phyloP scores from a whole-genome alignment of 2,329 filamentous ascomycete genomes.

The Trichoderma sp. region DNA sequence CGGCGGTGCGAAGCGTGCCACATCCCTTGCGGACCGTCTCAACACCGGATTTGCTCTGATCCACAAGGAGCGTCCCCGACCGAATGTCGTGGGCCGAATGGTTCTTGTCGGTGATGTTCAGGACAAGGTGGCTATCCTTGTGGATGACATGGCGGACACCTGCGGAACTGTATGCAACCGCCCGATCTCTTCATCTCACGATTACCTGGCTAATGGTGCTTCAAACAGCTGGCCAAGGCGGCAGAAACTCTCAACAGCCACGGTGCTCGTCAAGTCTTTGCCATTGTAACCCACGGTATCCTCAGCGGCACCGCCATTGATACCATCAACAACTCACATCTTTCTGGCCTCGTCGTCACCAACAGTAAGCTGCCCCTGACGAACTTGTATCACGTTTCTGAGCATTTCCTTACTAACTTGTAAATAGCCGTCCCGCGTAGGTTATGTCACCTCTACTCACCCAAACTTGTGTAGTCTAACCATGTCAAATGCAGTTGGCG shows the following conservation, averaged over 20 bases:
- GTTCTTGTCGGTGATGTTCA: slow-evolving; percentile 90
- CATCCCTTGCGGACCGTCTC: slow-evolving; percentile 87
- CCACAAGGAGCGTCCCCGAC: slow-evolving; percentile 88
- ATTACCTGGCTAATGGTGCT: slow-evolving; percentile 15
- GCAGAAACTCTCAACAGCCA: slow-evolving; percentile 86
- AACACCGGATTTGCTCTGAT: slow-evolving; percentile 92
- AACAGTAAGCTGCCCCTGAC: slow-evolving; percentile 59
- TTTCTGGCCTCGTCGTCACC: slow-evolving; percentile 82
- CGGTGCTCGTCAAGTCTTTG: slow-evolving; percentile 84
- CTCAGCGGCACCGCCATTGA: slow-evolving; percentile 86
- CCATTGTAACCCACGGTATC: slow-evolving; percentile 94
- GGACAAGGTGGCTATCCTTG: slow-evolving; percentile 90
- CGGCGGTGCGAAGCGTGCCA: slow-evolving; percentile 90
- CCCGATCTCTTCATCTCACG: neutral
- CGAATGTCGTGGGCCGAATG: slow-evolving; percentile 89
- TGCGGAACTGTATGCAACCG: slow-evolving; percentile 69
- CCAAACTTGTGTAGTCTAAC: slow-evolving; percentile 8
- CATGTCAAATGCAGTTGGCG: slow-evolving; percentile 53
- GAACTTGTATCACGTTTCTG: neutral
- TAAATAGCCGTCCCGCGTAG: slow-evolving; percentile 42
- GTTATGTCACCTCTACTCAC: slow-evolving; percentile 20
- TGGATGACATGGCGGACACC: slow-evolving; percentile 98
- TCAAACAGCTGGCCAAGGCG: slow-evolving; percentile 66
- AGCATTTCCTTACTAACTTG: slow-evolving; percentile 33
- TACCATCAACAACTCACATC: slow-evolving; percentile 75